phyloP scores from a whole-genome alignment of 2,329 filamentous ascomycete genomes.

The Calycina herbarum region DNA sequence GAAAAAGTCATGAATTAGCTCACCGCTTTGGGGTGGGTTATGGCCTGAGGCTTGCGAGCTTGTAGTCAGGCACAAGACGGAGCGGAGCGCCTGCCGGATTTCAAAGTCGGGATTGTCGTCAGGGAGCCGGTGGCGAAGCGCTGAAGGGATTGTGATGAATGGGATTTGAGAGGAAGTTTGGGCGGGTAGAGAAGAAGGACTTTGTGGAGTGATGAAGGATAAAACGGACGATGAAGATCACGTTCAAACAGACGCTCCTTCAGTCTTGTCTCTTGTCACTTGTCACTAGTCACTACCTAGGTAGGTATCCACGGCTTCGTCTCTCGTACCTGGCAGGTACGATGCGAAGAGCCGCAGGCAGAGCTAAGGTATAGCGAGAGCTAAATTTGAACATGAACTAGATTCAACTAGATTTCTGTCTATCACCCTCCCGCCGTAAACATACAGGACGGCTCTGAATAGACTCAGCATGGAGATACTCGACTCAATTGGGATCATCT shows the following conservation, averaged over 20 bases:
- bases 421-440: no score
- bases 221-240: not conserved
- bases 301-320: not conserved
- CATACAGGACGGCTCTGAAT: not conserved
- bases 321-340: not conserved
- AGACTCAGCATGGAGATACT: not conserved
- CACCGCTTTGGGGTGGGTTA: not conserved
- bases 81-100: not conserved
- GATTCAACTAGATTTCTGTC: no score
- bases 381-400: not conserved
- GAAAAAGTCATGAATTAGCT: not conserved
- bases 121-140: not conserved
- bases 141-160: not conserved
- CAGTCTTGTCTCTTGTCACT: not conserved
- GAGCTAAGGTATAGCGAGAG: not conserved
- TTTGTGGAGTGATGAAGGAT: not conserved
- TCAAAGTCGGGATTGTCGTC: not conserved
- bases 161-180: no score
- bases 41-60: not conserved
- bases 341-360: not conserved
- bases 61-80: not conserved
- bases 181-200: no score
- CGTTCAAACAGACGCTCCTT: not conserved
- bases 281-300: not conserved
- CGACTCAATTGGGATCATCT: not conserved